Base-by-base conservation (phyloP, 768 basidiomycete species). In the Termitomyces sp. region DNA sequence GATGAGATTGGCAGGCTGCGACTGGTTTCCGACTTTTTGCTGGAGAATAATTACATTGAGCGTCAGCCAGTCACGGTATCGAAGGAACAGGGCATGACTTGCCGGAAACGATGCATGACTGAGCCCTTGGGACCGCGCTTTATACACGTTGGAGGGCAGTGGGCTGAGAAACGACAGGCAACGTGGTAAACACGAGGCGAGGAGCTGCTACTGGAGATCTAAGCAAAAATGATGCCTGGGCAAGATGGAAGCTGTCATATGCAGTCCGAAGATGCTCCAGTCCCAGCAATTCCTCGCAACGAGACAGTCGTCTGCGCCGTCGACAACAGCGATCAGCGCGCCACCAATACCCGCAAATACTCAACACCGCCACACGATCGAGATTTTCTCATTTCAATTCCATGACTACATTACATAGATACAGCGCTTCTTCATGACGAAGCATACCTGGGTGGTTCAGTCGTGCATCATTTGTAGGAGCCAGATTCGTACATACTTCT, bases 91-190 rank as follows among this genome's bases (percentile, higher is more conserved):
- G 4, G 36, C 52, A 62, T 68, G 67, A 59, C 88, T 76, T 78
- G 90, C 90, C 90, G 90, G 74, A 92, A 88, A 66, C 87, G 87
- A 78, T 88, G 76, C 90, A 92, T 91, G 69, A 66, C 71, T 64
- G 52, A 50, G 57, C 45, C 62, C 65, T 60, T 63, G 58, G 36
- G 60, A 67, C 80, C 84, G 86, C 81, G 81, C 78, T 83, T 83
- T 74, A 73, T 77, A 82, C 87, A 89, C 86, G 88, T 83, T 86
- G 77, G 66, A 66, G 56, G 63, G 59, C 65, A 66, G 26, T 26
- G 2, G 26, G 22, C 70, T 71, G 66, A 62, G 70, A 74, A 68
- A 79, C 71, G 69, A 74, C 69, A 72, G 76, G 74, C 79, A 88
- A 88, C 87, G 87, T 89, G 87, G 78, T 76, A 66, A 77, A 85